phyloP scores from a whole-genome alignment of 2,329 filamentous ascomycete genomes.

The Aspergillus hiratsukae region DNA sequence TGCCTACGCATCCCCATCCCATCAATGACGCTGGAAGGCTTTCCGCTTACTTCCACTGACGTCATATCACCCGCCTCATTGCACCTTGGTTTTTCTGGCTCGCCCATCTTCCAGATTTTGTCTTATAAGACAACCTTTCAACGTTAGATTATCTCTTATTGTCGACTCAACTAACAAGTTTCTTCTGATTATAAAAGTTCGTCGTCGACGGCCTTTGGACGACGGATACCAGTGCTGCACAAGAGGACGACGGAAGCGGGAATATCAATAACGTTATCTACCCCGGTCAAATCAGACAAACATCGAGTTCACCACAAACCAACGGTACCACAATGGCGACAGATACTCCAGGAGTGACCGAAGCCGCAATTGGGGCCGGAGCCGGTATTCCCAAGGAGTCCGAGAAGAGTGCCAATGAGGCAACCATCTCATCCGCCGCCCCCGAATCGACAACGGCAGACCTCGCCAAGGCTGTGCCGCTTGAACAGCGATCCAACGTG shows the following conservation, averaged over 20 bases:
- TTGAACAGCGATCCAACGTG: conserved; percentile 49
- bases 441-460: conserved; percentile 66
- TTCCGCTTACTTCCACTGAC: conserved; percentile 20
- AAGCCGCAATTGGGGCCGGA: conserved; percentile 50
- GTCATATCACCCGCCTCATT: conserved; percentile 12
- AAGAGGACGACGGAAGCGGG: conserved; percentile 75
- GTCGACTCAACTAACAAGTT: conserved; percentile 10
- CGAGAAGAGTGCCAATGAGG: conserved; percentile 23
- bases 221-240: conserved; percentile 72
- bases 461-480: conserved; percentile 63
- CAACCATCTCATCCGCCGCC: conserved; percentile 60
- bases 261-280: conserved; percentile 92
- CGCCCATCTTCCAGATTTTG: conserved; percentile 9
- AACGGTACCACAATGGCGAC: conserved; percentile 48
- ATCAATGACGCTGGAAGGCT: conserved; percentile 21
- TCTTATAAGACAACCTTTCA: conserved; percentile 19
- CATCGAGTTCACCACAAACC: conserved; percentile 7
- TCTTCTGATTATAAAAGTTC: conserved; percentile 56
- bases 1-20: not conserved
- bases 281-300: conserved; percentile 60
- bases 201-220: conserved; percentile 92
- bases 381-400: conserved; percentile 31
- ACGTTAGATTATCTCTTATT: conserved; percentile 7
- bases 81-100: conserved; percentile 5
- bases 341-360: conserved; percentile 66